Conservation (phyloP, 1,284 basidiomycete species). For the Coriolopsis trogii region DNA sequence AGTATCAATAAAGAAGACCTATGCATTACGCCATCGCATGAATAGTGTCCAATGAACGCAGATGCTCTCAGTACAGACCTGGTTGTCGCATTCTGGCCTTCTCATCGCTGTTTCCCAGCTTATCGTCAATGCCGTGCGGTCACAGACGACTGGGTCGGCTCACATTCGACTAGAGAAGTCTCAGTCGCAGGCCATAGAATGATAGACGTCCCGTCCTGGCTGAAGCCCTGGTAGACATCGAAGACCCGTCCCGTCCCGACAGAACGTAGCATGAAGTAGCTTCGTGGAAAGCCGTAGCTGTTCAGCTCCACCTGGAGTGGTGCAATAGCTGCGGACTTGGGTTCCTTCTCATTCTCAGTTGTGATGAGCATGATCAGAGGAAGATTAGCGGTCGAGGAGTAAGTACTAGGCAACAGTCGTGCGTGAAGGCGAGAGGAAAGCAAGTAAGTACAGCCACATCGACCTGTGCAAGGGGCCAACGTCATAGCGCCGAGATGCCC, state of each 20-base stretch:
- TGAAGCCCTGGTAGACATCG: slow-evolving; percentile 58
- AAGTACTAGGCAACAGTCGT: neutral
- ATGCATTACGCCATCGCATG: neutral
- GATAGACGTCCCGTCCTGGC: slow-evolving; percentile 67
- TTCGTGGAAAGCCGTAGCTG: slow-evolving; percentile 65
- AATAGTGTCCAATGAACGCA: too few relatives aligned
- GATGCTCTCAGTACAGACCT: too few relatives aligned
- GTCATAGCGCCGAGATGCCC: too few relatives aligned
- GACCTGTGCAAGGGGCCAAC: too few relatives aligned
- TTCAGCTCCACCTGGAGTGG: slow-evolving; percentile 31
- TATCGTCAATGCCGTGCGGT: neutral
- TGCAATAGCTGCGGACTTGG: slow-evolving; percentile 8
- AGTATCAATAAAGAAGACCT: slow-evolving; percentile 83
- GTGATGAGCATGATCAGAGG: slow-evolving; percentile 15
- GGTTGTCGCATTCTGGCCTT: slow-evolving; percentile 69
- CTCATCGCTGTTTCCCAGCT: slow-evolving; percentile 54
- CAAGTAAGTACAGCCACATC: slow-evolving; percentile 5
- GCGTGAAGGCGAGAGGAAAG: neutral
- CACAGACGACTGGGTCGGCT: neutral
- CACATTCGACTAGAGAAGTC: slow-evolving; percentile 73
- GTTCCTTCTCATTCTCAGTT: slow-evolving; percentile 19
- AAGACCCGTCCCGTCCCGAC: slow-evolving; percentile 60
- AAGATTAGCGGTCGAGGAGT: too few relatives aligned
- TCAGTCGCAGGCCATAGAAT: slow-evolving; percentile 74
- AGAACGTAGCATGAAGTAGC: slow-evolving; percentile 76